Base-by-base conservation (phyloP, 1,284 basidiomycete species). In the Cystobasidium sp. region DNA sequence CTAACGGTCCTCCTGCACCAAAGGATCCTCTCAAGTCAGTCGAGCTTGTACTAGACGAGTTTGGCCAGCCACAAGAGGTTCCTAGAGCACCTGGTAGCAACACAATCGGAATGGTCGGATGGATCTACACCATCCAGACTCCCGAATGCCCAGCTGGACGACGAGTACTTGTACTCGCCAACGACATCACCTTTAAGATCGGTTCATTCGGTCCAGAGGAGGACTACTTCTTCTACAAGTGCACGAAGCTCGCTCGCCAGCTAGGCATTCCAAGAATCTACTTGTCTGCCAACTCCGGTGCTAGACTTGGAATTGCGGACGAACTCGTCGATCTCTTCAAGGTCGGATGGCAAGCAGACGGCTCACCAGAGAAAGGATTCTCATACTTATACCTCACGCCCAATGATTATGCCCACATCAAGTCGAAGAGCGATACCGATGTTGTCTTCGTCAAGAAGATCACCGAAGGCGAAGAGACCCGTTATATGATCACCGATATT, bases 171-270 rank as follows among this genome's bases (percentile, higher is more conserved):
- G 90, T 95, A 71, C 89, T 99, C 77, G 94, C 97, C 74, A 99
- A 99, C 85, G 97, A 99, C 81, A 99, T 99, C 84, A 99, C 97
- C 22, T 96, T 89, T 87, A 96, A 94, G 85, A 98, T 97, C 76
- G 97, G 97, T 78, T 98, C 96, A 12, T 99, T 99, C 82, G 97
- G 96, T 70, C 97, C 97, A 51, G 82, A 86, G 8, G 97, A 99
- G 83, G 97, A 99, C 84, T 90, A 93, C 76, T 98, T 92, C 88
- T 99, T 99, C 86, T 95, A 89, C 84, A 90, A 92, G 76, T 95
- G 93, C 59, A 95, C 95, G 6, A 90, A 95, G 82, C 93, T 97
- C 80, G 96, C 96, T 61, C 92, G 95, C 67, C 85, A 89, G 70
- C 88, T 88, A 49, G 95, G 96, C 71, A 84, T 97, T 43, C 96